Evolutionary conservation across 257 asterid genomes (phyloP).

Genomic region (Salvia rosmarinus): DNA sequence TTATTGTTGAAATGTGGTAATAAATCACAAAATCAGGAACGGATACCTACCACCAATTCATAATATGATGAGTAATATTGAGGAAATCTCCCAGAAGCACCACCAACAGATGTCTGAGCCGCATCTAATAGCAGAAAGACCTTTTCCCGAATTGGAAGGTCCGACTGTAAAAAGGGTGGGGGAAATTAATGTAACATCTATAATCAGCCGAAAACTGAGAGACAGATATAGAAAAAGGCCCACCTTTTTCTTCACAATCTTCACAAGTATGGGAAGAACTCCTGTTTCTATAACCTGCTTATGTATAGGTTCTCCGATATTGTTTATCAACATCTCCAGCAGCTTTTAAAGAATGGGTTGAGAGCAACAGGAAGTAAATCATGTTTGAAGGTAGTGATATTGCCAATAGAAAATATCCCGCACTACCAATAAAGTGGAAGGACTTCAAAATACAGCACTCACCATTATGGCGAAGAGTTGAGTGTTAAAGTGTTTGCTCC

Average conservation of each 20-base stretch:
- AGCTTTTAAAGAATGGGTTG: conserved; percentile 54
- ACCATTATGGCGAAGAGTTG: conserved; percentile 79
- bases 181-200: conserved; percentile 19
- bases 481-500: conserved; percentile 64
- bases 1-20: neutral
- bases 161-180: conserved; percentile 56
- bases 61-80: conserved; percentile 85
- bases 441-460: conserved; percentile 36
- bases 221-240: conserved; percentile 1
- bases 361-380: conserved; percentile 30
- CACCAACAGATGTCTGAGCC: conserved; percentile 95
- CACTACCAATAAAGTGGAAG: conserved; percentile 14
- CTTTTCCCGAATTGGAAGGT: conserved; percentile 79
- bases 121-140: conserved; percentile 92
- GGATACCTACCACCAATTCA: conserved; percentile 86
- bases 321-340: conserved; percentile 95
- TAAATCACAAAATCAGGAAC: conserved; percentile 21
- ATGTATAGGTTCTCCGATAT: conserved; percentile 90
- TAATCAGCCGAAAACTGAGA: conserved; percentile 19
- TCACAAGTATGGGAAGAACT: conserved; percentile 76
- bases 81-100: conserved; percentile 91
- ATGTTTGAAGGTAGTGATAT: conserved; percentile 16
- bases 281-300: conserved; percentile 85
- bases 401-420: conserved; percentile 13
- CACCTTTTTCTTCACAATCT: conserved; percentile 95